Percentiles rank a stretch among this genome's conserved stretches.
Conservation (phyloP, 345 rosid genomes). For the Arabidopsis suecica region DNA sequence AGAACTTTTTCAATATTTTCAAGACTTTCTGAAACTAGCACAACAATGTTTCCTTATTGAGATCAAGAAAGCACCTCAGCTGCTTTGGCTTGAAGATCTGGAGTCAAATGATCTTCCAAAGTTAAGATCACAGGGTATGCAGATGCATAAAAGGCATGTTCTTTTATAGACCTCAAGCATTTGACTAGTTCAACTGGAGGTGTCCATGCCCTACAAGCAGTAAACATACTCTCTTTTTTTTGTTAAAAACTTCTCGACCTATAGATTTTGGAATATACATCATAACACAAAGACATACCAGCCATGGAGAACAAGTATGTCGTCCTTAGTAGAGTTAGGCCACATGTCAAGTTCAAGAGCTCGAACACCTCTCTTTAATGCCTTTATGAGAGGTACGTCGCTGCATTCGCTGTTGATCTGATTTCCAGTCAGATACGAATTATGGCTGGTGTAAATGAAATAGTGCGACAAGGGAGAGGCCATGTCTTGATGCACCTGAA, state of each 20-base stretch:
- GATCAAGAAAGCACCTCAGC: conserved; percentile 60
- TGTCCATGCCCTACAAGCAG: conserved; percentile 73
- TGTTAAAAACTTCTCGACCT: not conserved
- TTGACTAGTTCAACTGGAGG: conserved; percentile 82
- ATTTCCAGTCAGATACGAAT: conserved; percentile 91
- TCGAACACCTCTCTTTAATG: conserved; percentile 75
- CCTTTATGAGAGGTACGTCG: conserved; percentile 84
- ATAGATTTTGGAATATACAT: not conserved
- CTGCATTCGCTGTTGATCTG: conserved; percentile 97
- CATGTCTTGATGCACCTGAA: conserved; percentile 92
- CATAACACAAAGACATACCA: conserved; percentile 53
- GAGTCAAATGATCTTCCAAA: conserved; percentile 75
- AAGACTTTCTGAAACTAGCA: conserved; percentile 15
- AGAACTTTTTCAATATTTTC: not conserved
- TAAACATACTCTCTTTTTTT: conserved; percentile 18
- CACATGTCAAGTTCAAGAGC: conserved; percentile 96
- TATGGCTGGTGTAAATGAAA: conserved; percentile 91
- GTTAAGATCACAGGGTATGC: conserved; percentile 74
- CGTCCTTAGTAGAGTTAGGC: conserved; percentile 81
- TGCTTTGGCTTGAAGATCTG: conserved; percentile 76
- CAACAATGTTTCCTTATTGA: not conserved
- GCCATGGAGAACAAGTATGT: conserved; percentile 88
- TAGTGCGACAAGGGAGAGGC: conserved; percentile 82
- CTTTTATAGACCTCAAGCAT: conserved; percentile 73
- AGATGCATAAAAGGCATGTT: conserved; percentile 68